A percentile compares a stretch with the other conserved stretches of the same genome.
phyloP scores from a whole-genome alignment of 148 eudicot species.

The Fallopia convolvulus region DNA sequence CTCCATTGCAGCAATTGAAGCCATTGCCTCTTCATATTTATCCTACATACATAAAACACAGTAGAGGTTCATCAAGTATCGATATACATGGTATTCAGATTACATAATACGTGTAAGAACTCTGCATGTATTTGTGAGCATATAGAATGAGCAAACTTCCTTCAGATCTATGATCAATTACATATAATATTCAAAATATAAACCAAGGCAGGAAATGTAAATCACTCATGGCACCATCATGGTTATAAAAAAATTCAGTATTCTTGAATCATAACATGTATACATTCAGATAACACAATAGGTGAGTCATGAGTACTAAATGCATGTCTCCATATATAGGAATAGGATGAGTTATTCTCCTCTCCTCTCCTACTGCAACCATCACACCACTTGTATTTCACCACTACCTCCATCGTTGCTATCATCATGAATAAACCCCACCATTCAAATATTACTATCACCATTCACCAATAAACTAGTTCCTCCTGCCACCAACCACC shows the following conservation, averaged over 20 bases:
- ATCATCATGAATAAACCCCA: too few species aligned
- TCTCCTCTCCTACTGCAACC: too few species aligned
- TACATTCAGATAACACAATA: background rate
- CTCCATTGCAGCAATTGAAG: constrained; percentile 80
- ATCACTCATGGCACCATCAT: background rate
- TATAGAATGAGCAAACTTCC: background rate
- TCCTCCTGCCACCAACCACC: too few species aligned
- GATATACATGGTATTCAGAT: background rate
- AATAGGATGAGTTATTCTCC: too few species aligned
- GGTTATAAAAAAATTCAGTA: background rate
- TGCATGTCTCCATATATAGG: background rate
- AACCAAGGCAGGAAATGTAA: background rate
- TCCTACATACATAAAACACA: constrained; percentile 34
- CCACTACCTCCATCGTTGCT: too few species aligned
- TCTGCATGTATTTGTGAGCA: background rate
- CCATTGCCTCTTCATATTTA: constrained; percentile 69
- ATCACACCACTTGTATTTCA: too few species aligned
- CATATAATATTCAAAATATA: background rate
- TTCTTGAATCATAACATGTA: background rate
- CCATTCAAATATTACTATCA: too few species aligned
- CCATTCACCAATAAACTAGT: too few species aligned
- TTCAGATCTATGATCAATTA: background rate
- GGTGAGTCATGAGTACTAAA: background rate
- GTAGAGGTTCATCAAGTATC: background rate
- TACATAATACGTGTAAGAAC: background rate